Percentiles rank a stretch among this genome's conserved stretches.
Evolutionary conservation across 2,329 filamentous ascomycete species (phyloP).

Genomic region (Falciphora oryzae): DNA sequence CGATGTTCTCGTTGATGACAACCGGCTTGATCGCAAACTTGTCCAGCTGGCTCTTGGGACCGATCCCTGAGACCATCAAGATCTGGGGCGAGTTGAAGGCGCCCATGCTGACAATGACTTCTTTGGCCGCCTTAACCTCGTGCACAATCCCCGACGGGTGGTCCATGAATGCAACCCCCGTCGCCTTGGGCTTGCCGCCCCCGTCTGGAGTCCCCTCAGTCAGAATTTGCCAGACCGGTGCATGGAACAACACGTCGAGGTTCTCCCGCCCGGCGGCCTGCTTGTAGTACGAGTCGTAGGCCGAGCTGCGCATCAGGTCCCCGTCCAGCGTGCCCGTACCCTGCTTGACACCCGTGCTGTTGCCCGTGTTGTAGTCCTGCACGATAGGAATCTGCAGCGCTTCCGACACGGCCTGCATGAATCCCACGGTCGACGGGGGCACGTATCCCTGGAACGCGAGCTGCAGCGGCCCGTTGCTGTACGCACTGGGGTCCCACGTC

Average conservation of each 20-base stretch:
- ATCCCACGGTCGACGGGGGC: constrained; percentile 10
- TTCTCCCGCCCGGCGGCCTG: constrained; percentile 16
- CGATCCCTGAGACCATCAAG: constrained; percentile 49
- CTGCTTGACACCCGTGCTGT: constrained; percentile 23
- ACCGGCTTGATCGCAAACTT: constrained; percentile 48
- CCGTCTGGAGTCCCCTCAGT: constrained; percentile 10
- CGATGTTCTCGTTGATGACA: constrained; percentile 55
- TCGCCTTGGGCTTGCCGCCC: constrained; percentile 17
- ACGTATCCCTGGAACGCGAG: constrained; percentile 19
- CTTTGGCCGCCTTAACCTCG: constrained; percentile 22
- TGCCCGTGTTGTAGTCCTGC: constrained; percentile 21
- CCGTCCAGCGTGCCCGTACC: constrained; percentile 20
- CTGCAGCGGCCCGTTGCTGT: constrained; percentile 21
- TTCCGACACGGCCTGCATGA: constrained; percentile 16
- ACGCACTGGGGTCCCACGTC: constrained; percentile 21
- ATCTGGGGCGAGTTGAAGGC: constrained; percentile 45
- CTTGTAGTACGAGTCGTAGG: constrained; percentile 21
- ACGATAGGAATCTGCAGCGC: constrained; percentile 18
- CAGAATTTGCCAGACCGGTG: constrained; percentile 18
- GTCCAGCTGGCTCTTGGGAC: constrained; percentile 45
- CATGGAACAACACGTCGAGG: constrained; percentile 21
- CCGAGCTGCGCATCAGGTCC: constrained; percentile 20
- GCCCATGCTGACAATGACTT: constrained; percentile 45
- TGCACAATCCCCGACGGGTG: constrained; percentile 11
- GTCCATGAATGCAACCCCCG: constrained; percentile 21